phyloP scores from a whole-genome alignment of 345 rosid species.

The Salix caprea region DNA sequence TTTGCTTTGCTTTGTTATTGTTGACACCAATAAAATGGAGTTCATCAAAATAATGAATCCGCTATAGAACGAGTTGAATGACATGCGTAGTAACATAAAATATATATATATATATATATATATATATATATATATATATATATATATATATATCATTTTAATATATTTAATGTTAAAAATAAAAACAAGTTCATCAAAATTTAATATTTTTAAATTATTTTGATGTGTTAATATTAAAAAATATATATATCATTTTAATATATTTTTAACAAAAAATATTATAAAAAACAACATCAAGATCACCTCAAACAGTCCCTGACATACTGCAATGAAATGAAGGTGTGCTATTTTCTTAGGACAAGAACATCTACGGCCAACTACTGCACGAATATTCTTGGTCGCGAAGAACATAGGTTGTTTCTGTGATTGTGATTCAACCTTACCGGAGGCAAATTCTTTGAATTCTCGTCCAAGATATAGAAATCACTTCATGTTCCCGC shows the following conservation, averaged over 20 bases:
- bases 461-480: neutral
- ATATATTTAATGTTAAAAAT: too few species aligned
- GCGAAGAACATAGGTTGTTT: neutral
- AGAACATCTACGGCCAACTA: neutral
- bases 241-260: too few species aligned
- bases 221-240: too few species aligned
- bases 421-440: neutral
- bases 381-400: neutral
- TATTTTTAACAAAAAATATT: too few species aligned
- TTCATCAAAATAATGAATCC: neutral
- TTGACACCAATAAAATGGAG: neutral
- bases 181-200: too few species aligned
- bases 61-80: neutral
- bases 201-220: too few species aligned
- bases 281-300: too few species aligned
- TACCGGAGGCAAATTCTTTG: neutral
- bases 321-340: neutral
- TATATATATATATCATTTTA: too few species aligned
- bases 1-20: neutral
- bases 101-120: too few species aligned
- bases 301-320: too few species aligned
- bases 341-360: neutral
- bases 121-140: too few species aligned
- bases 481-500: neutral
- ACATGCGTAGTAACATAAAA: neutral